Conservation (phyloP, 805 yeast genomes). For the Candida broadrunensis region DNA sequence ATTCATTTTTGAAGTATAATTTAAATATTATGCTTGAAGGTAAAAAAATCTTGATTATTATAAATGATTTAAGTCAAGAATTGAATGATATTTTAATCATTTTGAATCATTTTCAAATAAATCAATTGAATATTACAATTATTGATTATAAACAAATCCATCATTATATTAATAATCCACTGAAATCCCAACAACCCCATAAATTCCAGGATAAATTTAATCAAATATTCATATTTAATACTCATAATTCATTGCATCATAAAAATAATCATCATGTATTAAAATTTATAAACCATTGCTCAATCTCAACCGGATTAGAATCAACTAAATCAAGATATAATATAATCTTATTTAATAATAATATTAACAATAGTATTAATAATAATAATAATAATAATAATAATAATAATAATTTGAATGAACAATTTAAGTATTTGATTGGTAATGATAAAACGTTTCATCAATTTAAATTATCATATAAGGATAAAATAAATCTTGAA, state of each 20-base stretch:
- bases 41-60: conserved; percentile 21
- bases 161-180: no score
- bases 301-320: conserved; percentile 24
- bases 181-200: no score
- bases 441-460: conserved; percentile 12
- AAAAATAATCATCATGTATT: no score
- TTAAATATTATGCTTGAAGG: background rate
- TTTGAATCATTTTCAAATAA: conserved; percentile 21
- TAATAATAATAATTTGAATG: no score
- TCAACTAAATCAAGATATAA: conserved; percentile 23
- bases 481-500: conserved; percentile 15
- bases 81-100: conserved; percentile 38
- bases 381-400: no score
- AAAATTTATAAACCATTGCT: conserved; percentile 16
- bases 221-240: conserved; percentile 14
- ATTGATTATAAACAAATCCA: conserved; percentile 10
- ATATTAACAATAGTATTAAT: background rate
- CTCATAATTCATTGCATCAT: no score
- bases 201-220: conserved; percentile 3
- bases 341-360: conserved; percentile 7
- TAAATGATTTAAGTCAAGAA: conserved; percentile 26
- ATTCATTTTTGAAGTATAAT: conserved; percentile 20
- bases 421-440: no score
- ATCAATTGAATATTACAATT: conserved; percentile 10
- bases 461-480: conserved; percentile 16